Evolutionary conservation across 441 rosid genomes (phyloP).

Genomic region (Capsella rubella): DNA sequence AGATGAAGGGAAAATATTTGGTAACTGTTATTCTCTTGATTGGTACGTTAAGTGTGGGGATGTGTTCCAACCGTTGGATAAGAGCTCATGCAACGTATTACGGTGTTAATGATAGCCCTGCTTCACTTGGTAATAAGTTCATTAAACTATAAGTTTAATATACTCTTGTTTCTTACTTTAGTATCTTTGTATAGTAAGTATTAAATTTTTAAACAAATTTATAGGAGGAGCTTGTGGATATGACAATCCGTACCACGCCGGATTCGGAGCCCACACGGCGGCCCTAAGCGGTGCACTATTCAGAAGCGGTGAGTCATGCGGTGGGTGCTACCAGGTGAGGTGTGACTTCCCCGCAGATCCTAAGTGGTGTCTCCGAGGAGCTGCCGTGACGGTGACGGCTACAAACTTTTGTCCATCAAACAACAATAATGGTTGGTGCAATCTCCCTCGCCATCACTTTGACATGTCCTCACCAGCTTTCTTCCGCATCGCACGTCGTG

Average conservation of each 20-base stretch:
- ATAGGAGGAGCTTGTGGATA: slow-evolving; percentile 96
- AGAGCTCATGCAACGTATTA: slow-evolving; percentile 79
- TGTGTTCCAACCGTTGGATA: slow-evolving; percentile 57
- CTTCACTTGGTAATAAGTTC: slow-evolving; percentile 62
- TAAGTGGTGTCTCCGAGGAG: slow-evolving; percentile 74
- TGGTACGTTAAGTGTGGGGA: slow-evolving; percentile 41
- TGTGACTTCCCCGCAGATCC: slow-evolving; percentile 71
- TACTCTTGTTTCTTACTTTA: background rate
- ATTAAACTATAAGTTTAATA: slow-evolving; percentile 1
- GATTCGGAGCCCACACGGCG: slow-evolving; percentile 79
- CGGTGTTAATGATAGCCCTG: slow-evolving; percentile 79
- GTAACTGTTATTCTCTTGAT: slow-evolving; percentile 41
- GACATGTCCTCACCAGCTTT: slow-evolving; percentile 83
- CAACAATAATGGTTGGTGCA: slow-evolving; percentile 85
- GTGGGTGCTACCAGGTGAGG: slow-evolving; percentile 72
- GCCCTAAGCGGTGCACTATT: slow-evolving; percentile 77
- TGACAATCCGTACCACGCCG: slow-evolving; percentile 76
- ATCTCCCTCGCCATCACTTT: slow-evolving; percentile 81
- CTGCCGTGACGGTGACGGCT: slow-evolving; percentile 65
- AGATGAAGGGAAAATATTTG: slow-evolving; percentile 34
- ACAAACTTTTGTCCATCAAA: slow-evolving; percentile 87
- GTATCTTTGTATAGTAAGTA: background rate
- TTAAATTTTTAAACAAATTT: background rate
- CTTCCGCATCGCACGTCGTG: slow-evolving; percentile 67
- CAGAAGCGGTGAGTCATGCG: slow-evolving; percentile 72